Percentiles rank a stretch among this genome's conserved stretches.
Conservation (phyloP, 2,329 filamentous ascomycete genomes). For the Aphanocladium album region DNA sequence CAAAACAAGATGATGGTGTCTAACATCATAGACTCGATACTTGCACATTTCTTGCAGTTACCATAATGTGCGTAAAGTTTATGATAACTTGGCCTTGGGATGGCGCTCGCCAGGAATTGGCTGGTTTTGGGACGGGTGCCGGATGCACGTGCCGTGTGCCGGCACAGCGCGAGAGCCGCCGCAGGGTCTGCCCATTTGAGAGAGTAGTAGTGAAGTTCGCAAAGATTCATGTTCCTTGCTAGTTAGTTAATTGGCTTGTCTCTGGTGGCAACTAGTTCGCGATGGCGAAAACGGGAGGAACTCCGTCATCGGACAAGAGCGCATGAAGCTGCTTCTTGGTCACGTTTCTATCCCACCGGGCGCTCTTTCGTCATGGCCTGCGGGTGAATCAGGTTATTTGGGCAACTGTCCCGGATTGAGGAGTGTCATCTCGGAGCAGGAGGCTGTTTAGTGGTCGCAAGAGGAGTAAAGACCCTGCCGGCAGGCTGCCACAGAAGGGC, state of each 20-base stretch:
- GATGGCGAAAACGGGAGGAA: not conserved
- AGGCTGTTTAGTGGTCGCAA: not conserved
- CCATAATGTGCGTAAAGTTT: not conserved
- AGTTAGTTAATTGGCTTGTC: not conserved
- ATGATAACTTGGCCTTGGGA: not conserved
- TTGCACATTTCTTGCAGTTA: not conserved
- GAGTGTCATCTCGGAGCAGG: not conserved
- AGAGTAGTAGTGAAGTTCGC: not conserved
- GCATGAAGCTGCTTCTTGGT: not conserved
- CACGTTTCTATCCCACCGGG: not conserved
- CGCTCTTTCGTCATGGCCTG: not conserved
- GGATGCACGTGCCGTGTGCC: not conserved
- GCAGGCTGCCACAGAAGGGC: not conserved
- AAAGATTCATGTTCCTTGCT: not conserved
- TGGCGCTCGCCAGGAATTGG: not conserved
- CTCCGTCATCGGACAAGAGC: not conserved
- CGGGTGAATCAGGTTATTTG: not conserved
- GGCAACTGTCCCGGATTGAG: not conserved
- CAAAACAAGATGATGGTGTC: too few species aligned
- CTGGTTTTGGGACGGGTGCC: not conserved
- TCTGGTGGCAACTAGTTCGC: not conserved
- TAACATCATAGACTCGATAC: not conserved
- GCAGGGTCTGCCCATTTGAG: not conserved
- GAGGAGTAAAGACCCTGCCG: not conserved
- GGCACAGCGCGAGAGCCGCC: constrained; percentile 5